Evolutionary conservation across 495 filamentous ascomycete species (phyloP).

Genomic region (Thermothielavioides terrestris): DNA sequence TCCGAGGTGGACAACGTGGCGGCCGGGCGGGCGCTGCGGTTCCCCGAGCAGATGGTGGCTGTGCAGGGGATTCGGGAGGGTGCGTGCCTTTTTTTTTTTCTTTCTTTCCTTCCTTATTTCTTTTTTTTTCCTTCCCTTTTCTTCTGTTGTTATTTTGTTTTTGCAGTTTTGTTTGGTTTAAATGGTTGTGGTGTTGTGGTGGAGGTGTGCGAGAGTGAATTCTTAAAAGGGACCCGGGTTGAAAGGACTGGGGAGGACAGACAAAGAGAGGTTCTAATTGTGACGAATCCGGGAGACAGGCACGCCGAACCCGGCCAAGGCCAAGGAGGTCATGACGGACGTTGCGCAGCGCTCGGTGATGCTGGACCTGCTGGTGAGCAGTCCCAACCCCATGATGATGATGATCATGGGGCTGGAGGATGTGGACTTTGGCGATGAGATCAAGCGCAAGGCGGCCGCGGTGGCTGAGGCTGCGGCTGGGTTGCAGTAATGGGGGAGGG

Average conservation of each 20-base stretch:
- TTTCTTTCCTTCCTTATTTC: background rate
- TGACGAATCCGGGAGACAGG: too few relatives aligned
- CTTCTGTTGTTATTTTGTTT: too few relatives aligned
- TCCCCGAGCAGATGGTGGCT: slow-evolving; percentile 12
- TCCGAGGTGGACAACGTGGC: slow-evolving; percentile 23
- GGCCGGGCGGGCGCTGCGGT: slow-evolving; percentile 10
- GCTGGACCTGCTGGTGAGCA: slow-evolving; percentile 6
- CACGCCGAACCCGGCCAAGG: slow-evolving; percentile 4
- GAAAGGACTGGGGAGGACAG: too few relatives aligned
- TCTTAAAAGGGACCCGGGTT: too few relatives aligned
- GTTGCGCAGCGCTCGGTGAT: slow-evolving; percentile 6
- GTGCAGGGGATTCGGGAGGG: background rate
- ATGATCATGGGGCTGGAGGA: slow-evolving; percentile 13
- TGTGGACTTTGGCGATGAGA: slow-evolving; percentile 23
- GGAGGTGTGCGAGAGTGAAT: too few relatives aligned
- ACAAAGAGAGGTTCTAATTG: background rate
- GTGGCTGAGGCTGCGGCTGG: background rate
- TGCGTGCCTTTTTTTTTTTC: background rate
- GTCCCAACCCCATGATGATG: background rate
- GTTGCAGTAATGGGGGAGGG: background rate
- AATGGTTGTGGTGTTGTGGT: too few relatives aligned
- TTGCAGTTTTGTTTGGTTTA: too few relatives aligned
- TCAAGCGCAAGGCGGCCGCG: slow-evolving; percentile 17
- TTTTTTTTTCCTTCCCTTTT: background rate
- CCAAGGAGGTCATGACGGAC: slow-evolving; percentile 4